Base-by-base conservation (phyloP, 345 rosid genomes). In the Melaleuca quinquenervia region DNA sequence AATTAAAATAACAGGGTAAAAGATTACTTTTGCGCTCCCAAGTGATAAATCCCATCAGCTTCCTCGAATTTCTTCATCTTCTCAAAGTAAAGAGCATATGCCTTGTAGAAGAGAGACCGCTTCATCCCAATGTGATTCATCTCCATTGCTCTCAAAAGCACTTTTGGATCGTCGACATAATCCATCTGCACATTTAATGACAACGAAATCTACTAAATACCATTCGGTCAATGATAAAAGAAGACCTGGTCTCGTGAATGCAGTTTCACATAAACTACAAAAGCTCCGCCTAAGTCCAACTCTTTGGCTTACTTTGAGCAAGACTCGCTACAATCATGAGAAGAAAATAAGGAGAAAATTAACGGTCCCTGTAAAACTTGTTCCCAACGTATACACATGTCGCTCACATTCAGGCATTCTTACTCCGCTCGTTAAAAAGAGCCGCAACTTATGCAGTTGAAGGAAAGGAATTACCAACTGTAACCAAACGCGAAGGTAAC, bases 401-500 rank as follows among this genome's bases (percentile, higher is more conserved):
- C 45, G 49, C n/a, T 49, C 52, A 14, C 41, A 50, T 84, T 52
- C 45, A 49, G 85, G 75, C 74, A 54, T 13, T 24, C 13, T 44
- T 55, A 21, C 18, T 56, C 62, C 36, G 32, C 48, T 36, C 85
- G 83, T 7, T 88, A 82, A 44, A 62, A 45, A 86, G 83, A 62
- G 52, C 62, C 41, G 14, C 27, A 21, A n/a, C 32, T 27, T 21
- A 29, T 80, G 56, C 55, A 52, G 78, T 51, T 16, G 55, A 82
- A 50, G 26, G n/a, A 84, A 56, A 74, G 26, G 85, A 80, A 54
- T 51, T 55, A 96, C 98, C 97, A 97, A 92, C 89, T 94, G 95
- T 85, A 97, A 88, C 99, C 99, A 97, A 84, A 97, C 94, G 82
- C 97, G 98, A 86, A 97, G 87, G 87, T 95, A 97, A 5, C 99